A percentile compares a stretch with the other conserved stretches of the same genome.
These are phyloP conservation scores for Fusarium clavum DNA, from an alignment of 2,329 filamentous ascomycete species.

Conservation along the genomic window DNA sequence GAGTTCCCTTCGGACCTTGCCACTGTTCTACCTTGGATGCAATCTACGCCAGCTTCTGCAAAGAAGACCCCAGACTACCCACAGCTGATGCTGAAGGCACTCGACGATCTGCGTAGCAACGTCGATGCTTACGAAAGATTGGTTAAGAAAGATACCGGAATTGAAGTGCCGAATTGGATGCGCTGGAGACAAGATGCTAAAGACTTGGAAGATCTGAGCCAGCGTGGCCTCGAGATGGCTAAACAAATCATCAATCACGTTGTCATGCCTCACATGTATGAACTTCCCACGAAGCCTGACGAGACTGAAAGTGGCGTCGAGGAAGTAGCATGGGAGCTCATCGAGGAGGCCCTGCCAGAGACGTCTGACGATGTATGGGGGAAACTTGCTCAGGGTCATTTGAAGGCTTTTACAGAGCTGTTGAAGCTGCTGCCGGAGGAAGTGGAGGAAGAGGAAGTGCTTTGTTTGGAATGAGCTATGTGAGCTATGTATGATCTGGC, in stretches of 20 bases:
- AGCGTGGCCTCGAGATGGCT: slow-evolving; percentile 41
- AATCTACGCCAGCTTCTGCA: background rate
- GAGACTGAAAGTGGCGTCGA: slow-evolving; percentile 45
- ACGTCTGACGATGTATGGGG: slow-evolving; percentile 50
- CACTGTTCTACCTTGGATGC: slow-evolving; percentile 38
- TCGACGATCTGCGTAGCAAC: slow-evolving; percentile 38
- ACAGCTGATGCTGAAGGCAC: slow-evolving; percentile 19
- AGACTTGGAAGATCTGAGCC: slow-evolving; percentile 48
- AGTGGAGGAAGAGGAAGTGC: slow-evolving; percentile 17
- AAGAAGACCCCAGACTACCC: slow-evolving; percentile 3
- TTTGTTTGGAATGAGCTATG: background rate
- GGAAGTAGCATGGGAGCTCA: slow-evolving; percentile 50
- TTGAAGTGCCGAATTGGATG: slow-evolving; percentile 46
- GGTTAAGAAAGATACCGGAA: slow-evolving; percentile 27
- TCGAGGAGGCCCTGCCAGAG: slow-evolving; percentile 44
- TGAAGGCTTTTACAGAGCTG: slow-evolving; percentile 44
- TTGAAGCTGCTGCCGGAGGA: slow-evolving; percentile 38
- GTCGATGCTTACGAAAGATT: slow-evolving; percentile 42
- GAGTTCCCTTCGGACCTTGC: slow-evolving; percentile 22
- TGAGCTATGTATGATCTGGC: background rate
- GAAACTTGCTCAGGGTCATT: slow-evolving; percentile 42
- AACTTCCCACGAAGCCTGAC: slow-evolving; percentile 3
- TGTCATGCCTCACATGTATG: slow-evolving; percentile 44
- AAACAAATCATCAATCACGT: slow-evolving; percentile 42
- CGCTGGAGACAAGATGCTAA: slow-evolving; percentile 51